phyloP scores from a whole-genome alignment of 345 rosid species.

The Gossypium anomalum region DNA sequence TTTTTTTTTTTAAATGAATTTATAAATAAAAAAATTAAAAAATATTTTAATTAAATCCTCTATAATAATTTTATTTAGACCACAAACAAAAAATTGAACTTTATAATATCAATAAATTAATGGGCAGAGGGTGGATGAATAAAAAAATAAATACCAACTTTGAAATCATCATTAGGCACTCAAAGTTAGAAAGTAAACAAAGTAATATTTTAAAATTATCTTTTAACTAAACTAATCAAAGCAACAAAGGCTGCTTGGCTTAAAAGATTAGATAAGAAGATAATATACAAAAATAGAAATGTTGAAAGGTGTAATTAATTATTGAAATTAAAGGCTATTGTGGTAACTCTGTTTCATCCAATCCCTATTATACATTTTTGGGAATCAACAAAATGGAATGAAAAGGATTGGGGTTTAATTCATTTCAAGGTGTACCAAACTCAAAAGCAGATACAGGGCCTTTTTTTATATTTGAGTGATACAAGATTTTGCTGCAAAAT shows the following conservation, averaged over 20 bases:
- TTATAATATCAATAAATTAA: no score
- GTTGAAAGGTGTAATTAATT: neutral
- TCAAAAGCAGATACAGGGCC: neutral
- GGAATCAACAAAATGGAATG: neutral
- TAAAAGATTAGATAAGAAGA: conserved; percentile 18
- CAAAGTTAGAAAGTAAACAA: conserved; percentile 6
- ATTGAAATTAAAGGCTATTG: neutral
- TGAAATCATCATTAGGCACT: neutral
- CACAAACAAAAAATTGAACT: no score
- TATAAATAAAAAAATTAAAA: no score
- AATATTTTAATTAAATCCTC: no score
- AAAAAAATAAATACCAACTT: neutral
- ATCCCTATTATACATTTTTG: neutral
- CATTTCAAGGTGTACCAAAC: conserved; percentile 5
- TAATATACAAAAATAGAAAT: conserved; percentile 18
- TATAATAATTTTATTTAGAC: no score
- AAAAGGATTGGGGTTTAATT: conserved; percentile 4
- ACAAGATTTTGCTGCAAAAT: neutral
- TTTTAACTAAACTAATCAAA: conserved; percentile 14
- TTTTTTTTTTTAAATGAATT: no score
- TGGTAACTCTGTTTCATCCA: neutral
- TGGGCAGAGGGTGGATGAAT: no score
- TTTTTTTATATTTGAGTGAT: neutral
- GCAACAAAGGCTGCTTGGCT: conserved; percentile 18
- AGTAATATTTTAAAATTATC: neutral